Percentiles rank a stretch among this genome's conserved stretches.
Conservation (phyloP, 257 asterid species). For the Nicotiana sylvestris region DNA sequence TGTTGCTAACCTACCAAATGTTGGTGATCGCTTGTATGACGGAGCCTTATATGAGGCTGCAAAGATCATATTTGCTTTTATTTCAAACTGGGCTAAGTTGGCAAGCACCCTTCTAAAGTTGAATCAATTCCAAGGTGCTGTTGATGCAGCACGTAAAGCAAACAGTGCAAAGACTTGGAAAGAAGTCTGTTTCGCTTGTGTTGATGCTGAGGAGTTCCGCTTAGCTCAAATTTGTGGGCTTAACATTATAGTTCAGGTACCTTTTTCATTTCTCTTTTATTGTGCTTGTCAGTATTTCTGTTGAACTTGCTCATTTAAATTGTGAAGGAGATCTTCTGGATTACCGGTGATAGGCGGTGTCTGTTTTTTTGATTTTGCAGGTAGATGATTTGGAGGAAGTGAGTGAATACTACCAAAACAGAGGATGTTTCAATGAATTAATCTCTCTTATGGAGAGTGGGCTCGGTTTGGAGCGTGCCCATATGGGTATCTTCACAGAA, state of each 20-base stretch:
- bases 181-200: slow-evolving; percentile 99
- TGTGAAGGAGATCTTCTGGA: slow-evolving; percentile 2
- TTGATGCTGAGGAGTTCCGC: slow-evolving; percentile 77
- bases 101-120: slow-evolving; percentile 79
- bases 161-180: slow-evolving; percentile 99
- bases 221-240: slow-evolving; percentile 38
- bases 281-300: neutral
- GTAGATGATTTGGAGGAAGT: slow-evolving; percentile 99
- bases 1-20: slow-evolving; percentile 35
- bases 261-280: slow-evolving; percentile 11
- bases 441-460: slow-evolving; percentile 99
- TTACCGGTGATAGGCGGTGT: neutral
- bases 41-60: slow-evolving; percentile 57
- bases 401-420: slow-evolving; percentile 90
- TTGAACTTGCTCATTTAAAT: neutral
- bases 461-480: slow-evolving; percentile 96
- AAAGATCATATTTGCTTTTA: slow-evolving; percentile 87
- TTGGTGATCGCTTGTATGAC: slow-evolving; percentile 32
- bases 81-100: slow-evolving; percentile 92
- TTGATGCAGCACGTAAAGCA: slow-evolving; percentile 99
- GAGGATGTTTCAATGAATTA: slow-evolving; percentile 96
- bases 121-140: slow-evolving; percentile 97
- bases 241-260: slow-evolving; percentile 47
- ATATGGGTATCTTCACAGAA: slow-evolving; percentile 98
- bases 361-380: slow-evolving; percentile 30